phyloP scores from a whole-genome alignment of 805 yeast genomes.

The Saccharomycopsis selenospora region DNA sequence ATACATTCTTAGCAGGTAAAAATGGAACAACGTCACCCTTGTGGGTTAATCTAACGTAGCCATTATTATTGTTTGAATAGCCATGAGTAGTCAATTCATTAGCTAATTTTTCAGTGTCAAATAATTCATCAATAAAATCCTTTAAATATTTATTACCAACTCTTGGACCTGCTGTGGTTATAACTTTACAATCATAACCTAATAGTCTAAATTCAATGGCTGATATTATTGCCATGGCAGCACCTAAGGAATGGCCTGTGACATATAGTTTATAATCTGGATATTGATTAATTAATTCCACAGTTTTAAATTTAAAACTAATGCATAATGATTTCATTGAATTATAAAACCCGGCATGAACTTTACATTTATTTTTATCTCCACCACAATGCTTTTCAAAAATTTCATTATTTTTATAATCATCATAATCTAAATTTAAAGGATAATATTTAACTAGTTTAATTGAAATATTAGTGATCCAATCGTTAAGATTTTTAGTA shows the following conservation, averaged over 20 bases:
- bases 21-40: constrained; percentile 51
- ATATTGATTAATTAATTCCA: constrained; percentile 30
- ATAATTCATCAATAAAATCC: constrained; percentile 44
- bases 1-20: constrained; percentile 35
- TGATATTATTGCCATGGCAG: constrained; percentile 55
- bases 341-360: constrained; percentile 58
- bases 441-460: constrained; percentile 44
- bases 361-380: constrained; percentile 43
- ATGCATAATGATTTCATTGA: constrained; percentile 37
- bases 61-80: constrained; percentile 27
- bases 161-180: constrained; percentile 64
- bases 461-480: constrained; percentile 52
- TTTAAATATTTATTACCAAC: constrained; percentile 49
- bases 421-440: background rate
- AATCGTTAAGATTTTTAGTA: constrained; percentile 52
- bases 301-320: constrained; percentile 32
- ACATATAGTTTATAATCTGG: constrained; percentile 46
- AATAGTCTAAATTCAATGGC: constrained; percentile 53
- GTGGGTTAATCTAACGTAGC: constrained; percentile 47
- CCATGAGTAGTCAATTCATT: constrained; percentile 14
- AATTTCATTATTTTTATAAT: background rate
- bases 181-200: constrained; percentile 47
- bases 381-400: background rate
- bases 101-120: constrained; percentile 30
- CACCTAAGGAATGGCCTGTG: constrained; percentile 74